Base-by-base conservation (phyloP, 495 filamentous ascomycete species). In the Astrothelium macrocarpum region DNA sequence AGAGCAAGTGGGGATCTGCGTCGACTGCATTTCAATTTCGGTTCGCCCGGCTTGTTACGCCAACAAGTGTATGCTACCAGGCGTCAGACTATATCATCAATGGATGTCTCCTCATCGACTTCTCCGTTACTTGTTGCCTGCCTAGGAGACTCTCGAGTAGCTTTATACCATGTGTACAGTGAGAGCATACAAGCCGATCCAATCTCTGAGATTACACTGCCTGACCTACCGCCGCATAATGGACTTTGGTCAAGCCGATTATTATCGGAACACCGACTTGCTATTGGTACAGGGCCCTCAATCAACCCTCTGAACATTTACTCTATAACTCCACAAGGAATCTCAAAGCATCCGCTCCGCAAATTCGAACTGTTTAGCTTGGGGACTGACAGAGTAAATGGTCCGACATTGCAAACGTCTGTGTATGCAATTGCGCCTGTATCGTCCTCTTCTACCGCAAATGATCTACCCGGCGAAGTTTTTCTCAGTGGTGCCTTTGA, bases 401-500 rank as follows among this genome's bases (percentile, higher is more conserved):
- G 5, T 11, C 11, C 23, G 49, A 9, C n/a, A 20, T 28, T 25
- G 5, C 25, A 32, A 1, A 45, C 72, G 16, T 74, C 73, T 58
- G 74, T 85, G 23, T 81, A 82, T 64, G 77, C 83, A 5, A 80
- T 85, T 20, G 72, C 77, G 0, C 77, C 84, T 3, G 68, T 87
- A 1, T 74, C 79, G 32, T 53, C 64, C 1, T 68, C 62, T 59
- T 77, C 67, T 43, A 63, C 62, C 28, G 71, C 53, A 32, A 71
- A 67, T 59, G 67, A 29, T 5, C 66, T 66, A 12, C 65, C 71
- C 2, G 81, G 81, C 1, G 72, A 87, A 45, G 69, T 82, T 1
- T 87, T 88, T 58, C 75, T 89, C 3, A 79, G 80, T 29, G 84
- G 84, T 3, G 85, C 84, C 73, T 84, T 81, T 56, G 83, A 87